Conservation (phyloP, 169 alveolate genomes). For the Prorocentrum cordatum region DNA sequence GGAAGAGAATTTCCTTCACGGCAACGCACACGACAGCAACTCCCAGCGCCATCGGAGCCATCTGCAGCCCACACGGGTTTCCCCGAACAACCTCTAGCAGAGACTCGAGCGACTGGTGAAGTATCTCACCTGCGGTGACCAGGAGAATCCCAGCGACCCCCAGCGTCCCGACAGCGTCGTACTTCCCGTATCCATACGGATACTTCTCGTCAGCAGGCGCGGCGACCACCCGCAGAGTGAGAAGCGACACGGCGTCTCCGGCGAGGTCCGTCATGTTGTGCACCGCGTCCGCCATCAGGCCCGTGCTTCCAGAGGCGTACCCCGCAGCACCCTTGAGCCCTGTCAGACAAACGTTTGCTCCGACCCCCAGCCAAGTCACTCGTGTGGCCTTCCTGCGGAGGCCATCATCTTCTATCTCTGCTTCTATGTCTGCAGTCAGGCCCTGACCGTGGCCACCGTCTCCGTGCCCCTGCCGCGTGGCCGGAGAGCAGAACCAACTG, state of each 20-base stretch:
- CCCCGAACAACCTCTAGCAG: neutral
- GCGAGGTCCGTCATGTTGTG: neutral
- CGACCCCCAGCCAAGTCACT: no score
- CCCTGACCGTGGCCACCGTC: no score
- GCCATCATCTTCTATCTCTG: no score
- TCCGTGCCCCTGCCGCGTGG: no score
- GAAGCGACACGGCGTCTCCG: neutral
- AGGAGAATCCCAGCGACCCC: neutral
- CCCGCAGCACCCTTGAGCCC: no score
- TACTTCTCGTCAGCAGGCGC: neutral
- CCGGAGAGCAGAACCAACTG: no score
- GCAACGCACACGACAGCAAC: neutral
- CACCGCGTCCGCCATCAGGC: conserved; percentile 17
- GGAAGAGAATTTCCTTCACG: conserved; percentile 2
- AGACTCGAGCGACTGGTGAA: neutral
- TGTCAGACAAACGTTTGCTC: no score
- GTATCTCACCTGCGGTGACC: neutral
- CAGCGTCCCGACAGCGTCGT: conserved; percentile 5
- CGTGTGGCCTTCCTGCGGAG: no score
- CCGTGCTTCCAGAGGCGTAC: no score
- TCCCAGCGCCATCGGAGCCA: neutral
- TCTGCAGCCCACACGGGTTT: neutral
- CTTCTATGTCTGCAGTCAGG: no score
- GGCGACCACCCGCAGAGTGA: neutral
- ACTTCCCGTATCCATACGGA: conserved; percentile 11